These are phyloP conservation scores for Dendrobium huoshanense DNA, from an alignment of 106 monocot genomes.

Conservation along the genomic window DNA sequence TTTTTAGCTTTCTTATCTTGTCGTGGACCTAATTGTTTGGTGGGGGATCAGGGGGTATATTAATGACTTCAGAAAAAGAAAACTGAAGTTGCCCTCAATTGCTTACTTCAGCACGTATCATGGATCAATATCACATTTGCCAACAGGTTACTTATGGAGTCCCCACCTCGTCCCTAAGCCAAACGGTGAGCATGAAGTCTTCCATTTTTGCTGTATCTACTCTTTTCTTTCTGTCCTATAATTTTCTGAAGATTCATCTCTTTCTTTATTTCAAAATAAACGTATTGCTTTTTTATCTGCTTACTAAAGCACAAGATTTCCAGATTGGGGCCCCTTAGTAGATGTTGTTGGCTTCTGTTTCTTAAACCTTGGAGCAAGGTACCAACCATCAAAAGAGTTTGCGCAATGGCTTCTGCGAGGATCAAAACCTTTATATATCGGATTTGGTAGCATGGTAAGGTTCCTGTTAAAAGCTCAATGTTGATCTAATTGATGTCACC, in stretches of 20 bases:
- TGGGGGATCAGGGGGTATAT: conserved; percentile 62
- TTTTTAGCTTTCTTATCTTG: conserved; percentile 62
- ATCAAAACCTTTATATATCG: conserved; percentile 77
- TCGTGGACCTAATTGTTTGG: conserved; percentile 67
- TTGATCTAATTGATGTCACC: not conserved
- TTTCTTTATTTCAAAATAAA: not conserved
- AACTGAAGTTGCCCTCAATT: conserved; percentile 56
- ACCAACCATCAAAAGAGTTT: conserved; percentile 57
- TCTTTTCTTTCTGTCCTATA: not conserved
- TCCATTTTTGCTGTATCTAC: not conserved
- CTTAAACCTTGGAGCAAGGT: conserved; percentile 72
- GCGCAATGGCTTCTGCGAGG: conserved; percentile 72
- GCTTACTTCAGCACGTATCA: conserved; percentile 83
- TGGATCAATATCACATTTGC: conserved; percentile 91
- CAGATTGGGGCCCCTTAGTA: conserved; percentile 90
- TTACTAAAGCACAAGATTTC: conserved; percentile 6
- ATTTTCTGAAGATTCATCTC: not conserved
- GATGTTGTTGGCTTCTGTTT: conserved; percentile 97
- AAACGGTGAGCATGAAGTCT: conserved; percentile 35
- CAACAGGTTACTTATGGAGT: conserved; percentile 96
- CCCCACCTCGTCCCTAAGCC: conserved; percentile 89
- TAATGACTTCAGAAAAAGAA: conserved; percentile 67
- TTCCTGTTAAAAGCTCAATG: not conserved
- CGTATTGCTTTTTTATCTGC: not conserved
- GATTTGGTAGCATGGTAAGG: conserved; percentile 96